These are phyloP conservation scores for Eucalyptus microcorys DNA, from an alignment of 345 rosid species.

Conservation along the genomic window DNA sequence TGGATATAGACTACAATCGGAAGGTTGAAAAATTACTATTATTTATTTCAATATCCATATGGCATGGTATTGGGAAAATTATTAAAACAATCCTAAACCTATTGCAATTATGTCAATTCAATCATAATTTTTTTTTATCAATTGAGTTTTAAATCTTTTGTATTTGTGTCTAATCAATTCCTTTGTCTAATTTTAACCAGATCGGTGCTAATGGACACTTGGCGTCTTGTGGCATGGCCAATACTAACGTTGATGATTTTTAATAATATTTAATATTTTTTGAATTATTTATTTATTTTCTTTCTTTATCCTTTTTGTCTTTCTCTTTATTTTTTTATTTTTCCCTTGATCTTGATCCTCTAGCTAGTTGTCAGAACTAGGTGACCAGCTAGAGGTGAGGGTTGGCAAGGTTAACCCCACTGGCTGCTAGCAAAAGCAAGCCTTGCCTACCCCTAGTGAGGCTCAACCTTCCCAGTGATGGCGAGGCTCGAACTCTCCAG, in stretches of 20 bases:
- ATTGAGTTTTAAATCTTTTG: background rate
- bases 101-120: no score
- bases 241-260: no score
- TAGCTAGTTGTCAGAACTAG: background rate
- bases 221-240: background rate
- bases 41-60: no score
- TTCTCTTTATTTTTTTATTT: no score
- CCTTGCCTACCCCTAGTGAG: background rate
- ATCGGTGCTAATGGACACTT: background rate
- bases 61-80: background rate
- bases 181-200: background rate
- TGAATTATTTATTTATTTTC: no score
- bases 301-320: background rate
- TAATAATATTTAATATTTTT: no score
- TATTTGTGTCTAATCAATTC: no score
- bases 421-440: rapidly evolving
- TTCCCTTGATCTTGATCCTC: background rate
- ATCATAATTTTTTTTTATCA: no score
- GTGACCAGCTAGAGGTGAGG: background rate
- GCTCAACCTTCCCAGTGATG: background rate
- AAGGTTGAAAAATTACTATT: background rate
- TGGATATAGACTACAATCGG: background rate
- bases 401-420: background rate
- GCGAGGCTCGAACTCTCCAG: background rate
- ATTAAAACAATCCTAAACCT: no score